Evolutionary conservation across 1,284 basidiomycete species (phyloP).

Genomic region (Pseudozyma hubeiensis): DNA sequence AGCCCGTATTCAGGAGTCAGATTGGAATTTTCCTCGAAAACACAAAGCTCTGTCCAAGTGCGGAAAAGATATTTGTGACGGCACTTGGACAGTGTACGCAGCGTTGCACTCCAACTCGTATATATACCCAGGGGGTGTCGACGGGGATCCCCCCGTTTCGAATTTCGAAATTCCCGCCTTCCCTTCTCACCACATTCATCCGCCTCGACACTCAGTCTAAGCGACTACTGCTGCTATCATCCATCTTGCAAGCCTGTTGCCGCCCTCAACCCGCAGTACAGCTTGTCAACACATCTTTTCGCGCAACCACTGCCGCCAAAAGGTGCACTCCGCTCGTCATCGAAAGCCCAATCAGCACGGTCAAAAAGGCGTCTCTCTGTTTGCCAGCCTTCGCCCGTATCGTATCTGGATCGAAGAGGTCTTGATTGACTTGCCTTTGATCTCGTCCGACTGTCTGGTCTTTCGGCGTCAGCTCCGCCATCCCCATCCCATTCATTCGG

Average conservation of each 20-base stretch:
- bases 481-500: not conserved
- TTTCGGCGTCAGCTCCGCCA: conserved; percentile 19
- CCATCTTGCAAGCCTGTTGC: conserved; percentile 18
- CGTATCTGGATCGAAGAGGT: conserved; percentile 38
- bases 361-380: not conserved
- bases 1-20: conserved; percentile 15
- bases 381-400: conserved; percentile 16
- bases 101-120: conserved; percentile 6
- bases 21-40: not conserved
- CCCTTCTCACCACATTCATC: conserved; percentile 52
- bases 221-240: conserved; percentile 35
- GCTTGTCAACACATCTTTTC: conserved; percentile 18
- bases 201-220: conserved; percentile 49
- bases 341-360: conserved; percentile 21
- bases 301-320: conserved; percentile 2
- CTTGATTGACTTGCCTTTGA: conserved; percentile 43
- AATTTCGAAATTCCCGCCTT: conserved; percentile 34
- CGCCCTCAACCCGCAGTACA: conserved; percentile 19
- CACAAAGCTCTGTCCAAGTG: conserved; percentile 22
- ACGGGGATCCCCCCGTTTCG: conserved; percentile 31
- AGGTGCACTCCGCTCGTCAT: conserved; percentile 19
- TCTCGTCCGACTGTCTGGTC: conserved; percentile 14
- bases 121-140: conserved; percentile 28
- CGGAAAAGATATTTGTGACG: conserved; percentile 11
- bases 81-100: conserved; percentile 23